Conservation (phyloP, 192 early-diverging fungal genomes). For the Backusella morwellensis region DNA sequence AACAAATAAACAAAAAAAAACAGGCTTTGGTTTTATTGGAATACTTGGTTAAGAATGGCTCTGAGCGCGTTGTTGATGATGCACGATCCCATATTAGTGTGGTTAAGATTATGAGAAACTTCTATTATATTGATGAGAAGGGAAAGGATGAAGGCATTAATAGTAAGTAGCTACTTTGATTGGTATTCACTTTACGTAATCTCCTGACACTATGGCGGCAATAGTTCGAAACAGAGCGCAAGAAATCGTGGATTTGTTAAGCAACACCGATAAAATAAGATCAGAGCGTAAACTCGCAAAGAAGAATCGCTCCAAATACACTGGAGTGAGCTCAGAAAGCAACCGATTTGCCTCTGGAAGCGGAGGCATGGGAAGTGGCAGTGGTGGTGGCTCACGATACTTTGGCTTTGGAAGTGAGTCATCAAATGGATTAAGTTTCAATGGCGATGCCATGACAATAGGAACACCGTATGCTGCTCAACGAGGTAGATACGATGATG, state of each 20-base stretch:
- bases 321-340: slow-evolving; percentile 64
- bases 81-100: slow-evolving; percentile 82
- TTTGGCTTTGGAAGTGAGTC: slow-evolving; percentile 72
- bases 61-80: slow-evolving; percentile 89
- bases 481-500: slow-evolving; percentile 6
- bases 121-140: slow-evolving; percentile 88
- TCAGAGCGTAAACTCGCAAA: slow-evolving; percentile 87
- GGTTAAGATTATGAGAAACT: slow-evolving; percentile 85
- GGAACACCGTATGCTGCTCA: slow-evolving; percentile 39
- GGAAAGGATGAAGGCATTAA: slow-evolving; percentile 98
- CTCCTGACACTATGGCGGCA: neutral
- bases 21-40: slow-evolving; percentile 91
- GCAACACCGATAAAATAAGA: slow-evolving; percentile 75
- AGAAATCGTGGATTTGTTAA: slow-evolving; percentile 85
- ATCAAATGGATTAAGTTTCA: slow-evolving; percentile 34
- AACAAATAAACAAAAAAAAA: neutral
- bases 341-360: slow-evolving; percentile 40
- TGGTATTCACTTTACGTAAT: too few species aligned
- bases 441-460: slow-evolving; percentile 31
- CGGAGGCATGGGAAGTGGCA: slow-evolving; percentile 32
- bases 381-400: slow-evolving; percentile 18
- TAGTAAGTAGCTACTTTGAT: slow-evolving; percentile 50
- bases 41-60: slow-evolving; percentile 93
- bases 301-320: slow-evolving; percentile 87
- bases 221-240: slow-evolving; percentile 85